Evolutionary conservation across 805 yeast genomes (phyloP), one percentile per base, ranked within the genome.

Genomic region (Yarrowia sp.): DNA sequence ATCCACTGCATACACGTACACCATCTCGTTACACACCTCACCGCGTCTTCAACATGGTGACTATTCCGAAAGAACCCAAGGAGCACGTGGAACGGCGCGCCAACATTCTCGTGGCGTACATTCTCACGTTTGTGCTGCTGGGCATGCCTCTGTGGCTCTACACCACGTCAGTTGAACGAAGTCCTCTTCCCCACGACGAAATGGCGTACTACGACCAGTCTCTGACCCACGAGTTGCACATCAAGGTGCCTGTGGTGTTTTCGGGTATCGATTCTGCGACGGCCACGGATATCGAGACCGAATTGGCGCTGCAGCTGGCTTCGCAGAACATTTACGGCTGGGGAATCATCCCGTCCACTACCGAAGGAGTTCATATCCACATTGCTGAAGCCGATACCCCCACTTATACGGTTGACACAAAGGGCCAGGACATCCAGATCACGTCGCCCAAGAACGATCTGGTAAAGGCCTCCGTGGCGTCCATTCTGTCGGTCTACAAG

Each of bases 121-220:
- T 61, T 14, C 66, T 61, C 46, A 46, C 66, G 20, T 61, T 61
- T 61, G 55, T 61, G 66, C 46, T 46, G 5, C 70, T 86, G 20
- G 92, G 90, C 2, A 72, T 82, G 7, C 92, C 93, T 6, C 74
- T 87, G 67, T 89, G 89, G 86, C 72, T 78, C 42, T 69, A 72
- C 33, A 87, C 94, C 19, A 87, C 94, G 4, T 77, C 85, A 2
- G 84, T 88, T 19, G 82, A 86, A 72, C 79, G 92, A 66, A 90
- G 91, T 1, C 81, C 82, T 44, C 79, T 90, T 44, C 91, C 91
- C 15, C 73, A 79, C 13, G 77, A 76, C 0, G 78, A 79, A 50
- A 80, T 88, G 56, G 74, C 78, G 71, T 68, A 70, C 19, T 72
- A 77, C 71, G 75, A 78, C 66, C 30, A 70, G 58, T 66, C 74